These are phyloP conservation scores for Coffea eugenioides DNA, from an alignment of 257 asterid species.

Conservation along the genomic window DNA sequence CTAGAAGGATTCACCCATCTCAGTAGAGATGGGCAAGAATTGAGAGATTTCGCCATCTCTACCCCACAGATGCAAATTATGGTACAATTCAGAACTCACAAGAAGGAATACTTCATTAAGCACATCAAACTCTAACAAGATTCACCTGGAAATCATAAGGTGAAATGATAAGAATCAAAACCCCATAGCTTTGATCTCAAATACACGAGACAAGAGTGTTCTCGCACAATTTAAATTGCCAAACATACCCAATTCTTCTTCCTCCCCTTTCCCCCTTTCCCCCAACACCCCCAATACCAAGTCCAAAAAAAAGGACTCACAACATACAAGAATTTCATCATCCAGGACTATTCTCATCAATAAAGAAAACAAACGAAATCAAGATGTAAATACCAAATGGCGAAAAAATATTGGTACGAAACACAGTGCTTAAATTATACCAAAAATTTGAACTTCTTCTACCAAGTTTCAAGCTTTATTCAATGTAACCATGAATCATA, in stretches of 20 bases:
- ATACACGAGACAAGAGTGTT: not conserved
- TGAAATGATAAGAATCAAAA: not conserved
- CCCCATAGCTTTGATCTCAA: not conserved
- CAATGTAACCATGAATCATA: not conserved
- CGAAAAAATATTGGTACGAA: not conserved
- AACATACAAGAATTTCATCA: not conserved
- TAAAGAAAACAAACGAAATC: not conserved
- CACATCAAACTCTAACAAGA: slow-evolving; percentile 5
- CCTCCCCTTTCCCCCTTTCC: not conserved
- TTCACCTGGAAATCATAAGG: not conserved
- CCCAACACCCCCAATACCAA: no score
- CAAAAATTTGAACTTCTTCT: not conserved
- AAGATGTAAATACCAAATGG: not conserved
- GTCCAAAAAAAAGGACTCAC: no score
- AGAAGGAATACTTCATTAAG: not conserved
- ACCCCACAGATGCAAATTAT: not conserved
- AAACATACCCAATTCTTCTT: not conserved
- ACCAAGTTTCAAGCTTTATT: not conserved
- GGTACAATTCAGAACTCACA: not conserved
- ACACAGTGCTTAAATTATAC: not conserved
- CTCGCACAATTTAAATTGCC: not conserved
- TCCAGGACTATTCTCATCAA: not conserved
- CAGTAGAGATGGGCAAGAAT: not conserved
- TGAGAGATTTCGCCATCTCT: not conserved
- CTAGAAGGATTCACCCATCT: not conserved